Percentiles rank a stretch among this genome's conserved stretches.
phyloP scores from a whole-genome alignment of 148 eudicot species.

The Heliamphora exappendiculata region DNA sequence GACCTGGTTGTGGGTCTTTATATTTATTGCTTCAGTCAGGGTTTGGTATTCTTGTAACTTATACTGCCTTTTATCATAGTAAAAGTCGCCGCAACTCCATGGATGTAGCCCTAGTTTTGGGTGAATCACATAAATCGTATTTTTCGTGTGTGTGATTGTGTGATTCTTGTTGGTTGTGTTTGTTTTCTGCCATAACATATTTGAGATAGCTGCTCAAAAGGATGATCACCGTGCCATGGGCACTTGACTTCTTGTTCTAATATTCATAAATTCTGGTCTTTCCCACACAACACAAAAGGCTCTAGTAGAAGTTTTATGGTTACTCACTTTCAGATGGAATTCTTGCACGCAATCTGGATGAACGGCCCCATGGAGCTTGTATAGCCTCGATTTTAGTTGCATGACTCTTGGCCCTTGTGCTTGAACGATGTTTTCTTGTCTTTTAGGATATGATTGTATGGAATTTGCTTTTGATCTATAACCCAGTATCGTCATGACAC shows the following conservation, averaged over 20 bases:
- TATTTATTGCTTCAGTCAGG: too few relatives aligned
- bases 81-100: too few relatives aligned
- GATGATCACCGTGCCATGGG: not conserved
- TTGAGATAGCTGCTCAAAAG: not conserved
- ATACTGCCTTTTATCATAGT: too few relatives aligned
- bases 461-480: not conserved
- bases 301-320: not conserved
- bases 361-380: not conserved
- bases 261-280: not conserved
- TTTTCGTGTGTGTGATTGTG: too few relatives aligned
- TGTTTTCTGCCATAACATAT: too few relatives aligned
- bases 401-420: not conserved
- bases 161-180: too few relatives aligned
- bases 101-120: too few relatives aligned
- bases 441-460: not conserved
- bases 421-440: not conserved
- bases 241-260: not conserved
- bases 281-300: not conserved
- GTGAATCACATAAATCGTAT: too few relatives aligned
- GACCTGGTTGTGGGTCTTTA: too few relatives aligned
- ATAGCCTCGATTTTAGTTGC: too few relatives aligned
- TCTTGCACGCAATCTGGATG: not conserved
- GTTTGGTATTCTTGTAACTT: too few relatives aligned
- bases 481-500: not conserved
- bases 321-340: not conserved